Evolutionary conservation across 352 stramenopile genomes (phyloP).

Genomic region (Phytophthora boehmeriae): DNA sequence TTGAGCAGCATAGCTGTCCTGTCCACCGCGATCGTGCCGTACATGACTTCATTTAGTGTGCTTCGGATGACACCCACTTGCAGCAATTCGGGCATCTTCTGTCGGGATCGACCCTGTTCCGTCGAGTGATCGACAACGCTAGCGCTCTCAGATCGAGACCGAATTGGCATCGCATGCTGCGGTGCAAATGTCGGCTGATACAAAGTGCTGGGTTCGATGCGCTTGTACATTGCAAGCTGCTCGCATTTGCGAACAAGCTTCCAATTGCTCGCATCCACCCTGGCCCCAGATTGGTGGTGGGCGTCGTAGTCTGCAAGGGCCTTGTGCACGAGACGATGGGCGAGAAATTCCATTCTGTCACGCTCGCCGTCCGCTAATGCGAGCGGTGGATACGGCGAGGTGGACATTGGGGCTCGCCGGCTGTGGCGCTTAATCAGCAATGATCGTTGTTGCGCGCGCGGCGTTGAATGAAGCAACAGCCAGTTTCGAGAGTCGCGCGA

Average conservation of each 20-base stretch:
- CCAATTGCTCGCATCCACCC: conserved; percentile 35
- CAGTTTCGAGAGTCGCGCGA: conserved; percentile 26
- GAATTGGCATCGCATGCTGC: conserved; percentile 23
- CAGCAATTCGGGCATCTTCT: conserved; percentile 40
- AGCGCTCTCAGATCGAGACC: conserved; percentile 11
- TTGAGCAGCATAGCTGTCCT: conserved; percentile 53
- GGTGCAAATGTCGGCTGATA: conserved; percentile 9
- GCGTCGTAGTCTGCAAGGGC: conserved; percentile 37
- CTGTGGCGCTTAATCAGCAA: conserved; percentile 20
- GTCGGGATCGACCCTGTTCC: conserved; percentile 24
- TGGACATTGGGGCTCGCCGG: conserved; percentile 29
- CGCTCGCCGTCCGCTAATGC: conserved; percentile 35
- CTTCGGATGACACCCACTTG: conserved; percentile 43
- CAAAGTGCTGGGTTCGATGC: conserved; percentile 9
- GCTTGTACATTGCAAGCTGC: conserved; percentile 41
- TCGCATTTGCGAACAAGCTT: conserved; percentile 34
- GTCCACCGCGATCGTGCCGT: conserved; percentile 52
- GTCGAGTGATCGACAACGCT: conserved; percentile 16
- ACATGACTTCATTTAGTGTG: conserved; percentile 69
- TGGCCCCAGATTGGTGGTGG: conserved; percentile 16
- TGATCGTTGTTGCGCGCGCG: conserved; percentile 1
- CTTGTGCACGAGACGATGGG: conserved; percentile 32
- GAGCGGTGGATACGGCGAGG: conserved; percentile 31
- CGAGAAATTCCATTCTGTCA: conserved; percentile 38
- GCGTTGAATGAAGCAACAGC: conserved; percentile 16